A percentile compares a stretch with the other conserved stretches of the same genome.
Conservation (phyloP, 2,329 filamentous ascomycete genomes). For the Leptographium lundbergii region DNA sequence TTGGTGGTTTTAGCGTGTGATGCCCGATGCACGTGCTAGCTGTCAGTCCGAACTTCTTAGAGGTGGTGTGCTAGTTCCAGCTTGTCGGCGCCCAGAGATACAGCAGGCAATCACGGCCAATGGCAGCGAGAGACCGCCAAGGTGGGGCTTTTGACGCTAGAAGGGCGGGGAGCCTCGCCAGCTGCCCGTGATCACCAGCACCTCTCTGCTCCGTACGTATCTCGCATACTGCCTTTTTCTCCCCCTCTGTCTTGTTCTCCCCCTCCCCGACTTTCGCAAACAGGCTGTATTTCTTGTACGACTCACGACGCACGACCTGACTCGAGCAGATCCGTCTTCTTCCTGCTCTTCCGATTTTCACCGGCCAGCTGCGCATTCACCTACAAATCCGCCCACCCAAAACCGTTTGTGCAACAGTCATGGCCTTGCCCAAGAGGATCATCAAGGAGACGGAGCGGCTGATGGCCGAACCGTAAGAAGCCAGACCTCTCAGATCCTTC, state of each 20-base stretch:
- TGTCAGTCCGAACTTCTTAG: not conserved
- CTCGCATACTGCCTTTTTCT: not conserved
- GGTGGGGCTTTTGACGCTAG: not conserved
- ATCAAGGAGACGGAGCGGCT: slow-evolving; percentile 97
- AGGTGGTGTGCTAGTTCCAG: too few species aligned
- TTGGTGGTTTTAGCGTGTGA: not conserved
- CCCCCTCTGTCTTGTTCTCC: not conserved
- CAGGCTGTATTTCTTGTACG: not conserved
- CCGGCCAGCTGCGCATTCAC: not conserved
- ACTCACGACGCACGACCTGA: too few species aligned
- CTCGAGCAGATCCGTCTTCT: not conserved
- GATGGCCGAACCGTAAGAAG: slow-evolving; percentile 81
- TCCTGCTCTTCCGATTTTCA: not conserved
- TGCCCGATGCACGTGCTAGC: not conserved
- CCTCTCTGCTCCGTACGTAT: not conserved
- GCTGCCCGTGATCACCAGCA: not conserved
- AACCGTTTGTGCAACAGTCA: slow-evolving; percentile 15
- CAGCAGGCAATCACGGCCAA: not conserved
- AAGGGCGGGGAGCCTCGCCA: slow-evolving; percentile 2
- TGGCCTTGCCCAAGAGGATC: slow-evolving; percentile 89
- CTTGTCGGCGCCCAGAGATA: not conserved
- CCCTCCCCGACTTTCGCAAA: not conserved
- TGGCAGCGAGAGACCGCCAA: not conserved
- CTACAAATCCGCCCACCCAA: not conserved
- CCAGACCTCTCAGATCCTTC: slow-evolving; percentile 1